Conservation (phyloP, 1,284 basidiomycete genomes). For the Mycena sp. region DNA sequence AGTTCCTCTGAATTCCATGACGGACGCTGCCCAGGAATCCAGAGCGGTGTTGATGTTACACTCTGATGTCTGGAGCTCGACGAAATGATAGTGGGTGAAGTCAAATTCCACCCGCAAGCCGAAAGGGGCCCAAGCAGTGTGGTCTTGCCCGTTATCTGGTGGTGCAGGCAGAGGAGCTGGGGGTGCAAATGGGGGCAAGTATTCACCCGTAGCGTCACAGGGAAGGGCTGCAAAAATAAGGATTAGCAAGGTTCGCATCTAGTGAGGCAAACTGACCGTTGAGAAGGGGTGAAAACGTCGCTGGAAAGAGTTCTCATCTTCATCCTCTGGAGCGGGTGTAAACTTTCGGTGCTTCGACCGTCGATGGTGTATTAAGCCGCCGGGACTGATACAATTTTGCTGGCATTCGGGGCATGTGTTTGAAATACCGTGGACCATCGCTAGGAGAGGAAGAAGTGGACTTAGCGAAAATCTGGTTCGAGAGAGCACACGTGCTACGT, state of each 20-base stretch:
- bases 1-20: background rate
- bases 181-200: background rate
- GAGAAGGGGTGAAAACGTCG: background rate
- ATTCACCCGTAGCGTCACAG: background rate
- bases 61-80: slow-evolving; percentile 5
- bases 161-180: slow-evolving; percentile 5
- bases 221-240: slow-evolving; percentile 5
- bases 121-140: slow-evolving; percentile 8
- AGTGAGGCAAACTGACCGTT: background rate
- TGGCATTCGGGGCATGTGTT: slow-evolving; percentile 1
- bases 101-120: background rate
- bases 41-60: slow-evolving; percentile 7
- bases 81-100: slow-evolving; percentile 21
- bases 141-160: slow-evolving; percentile 10
- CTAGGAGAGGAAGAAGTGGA: background rate
- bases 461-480: background rate
- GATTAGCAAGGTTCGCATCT: background rate
- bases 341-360: background rate
- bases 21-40: slow-evolving; percentile 13
- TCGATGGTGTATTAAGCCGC: background rate
- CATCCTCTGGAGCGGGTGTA: slow-evolving; percentile 6
- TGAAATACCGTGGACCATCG: slow-evolving; percentile 9
- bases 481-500: background rate
- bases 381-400: background rate
- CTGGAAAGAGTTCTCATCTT: slow-evolving; percentile 12